phyloP scores from a whole-genome alignment of 345 rosid genomes.

The Punica granatum region DNA sequence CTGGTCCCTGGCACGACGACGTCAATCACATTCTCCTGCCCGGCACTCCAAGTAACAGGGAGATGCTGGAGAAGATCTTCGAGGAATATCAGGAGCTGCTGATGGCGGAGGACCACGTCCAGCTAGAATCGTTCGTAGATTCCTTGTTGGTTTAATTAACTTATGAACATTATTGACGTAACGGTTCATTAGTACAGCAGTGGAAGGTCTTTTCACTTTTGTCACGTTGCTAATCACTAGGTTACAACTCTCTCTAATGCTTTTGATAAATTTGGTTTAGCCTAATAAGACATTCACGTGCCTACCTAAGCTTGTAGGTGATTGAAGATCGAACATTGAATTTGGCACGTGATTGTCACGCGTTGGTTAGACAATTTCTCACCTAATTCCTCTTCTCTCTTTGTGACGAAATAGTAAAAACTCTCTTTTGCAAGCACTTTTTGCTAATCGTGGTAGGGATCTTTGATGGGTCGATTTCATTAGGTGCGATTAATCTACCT shows the following conservation, averaged over 20 bases:
- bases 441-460: too few species aligned
- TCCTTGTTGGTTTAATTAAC: constrained; percentile 6
- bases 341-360: background rate
- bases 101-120: constrained; percentile 4
- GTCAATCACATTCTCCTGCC: background rate
- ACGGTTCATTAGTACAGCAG: background rate
- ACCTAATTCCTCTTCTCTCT: too few species aligned
- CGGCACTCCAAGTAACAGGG: background rate
- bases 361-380: background rate
- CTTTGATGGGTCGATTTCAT: too few species aligned
- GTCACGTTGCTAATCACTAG: background rate
- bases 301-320: background rate
- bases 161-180: background rate
- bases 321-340: background rate
- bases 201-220: too few species aligned
- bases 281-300: background rate
- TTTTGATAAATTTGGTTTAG: background rate
- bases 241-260: background rate
- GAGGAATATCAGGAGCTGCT: constrained; percentile 18
- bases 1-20: background rate
- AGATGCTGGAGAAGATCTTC: constrained; percentile 14
- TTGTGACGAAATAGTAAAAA: too few species aligned
- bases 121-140: constrained; percentile 8
- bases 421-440: too few species aligned
- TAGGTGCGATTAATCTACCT: too few species aligned